phyloP scores from a whole-genome alignment of 140 eudicot species.

The Ambrosia hybrid region DNA sequence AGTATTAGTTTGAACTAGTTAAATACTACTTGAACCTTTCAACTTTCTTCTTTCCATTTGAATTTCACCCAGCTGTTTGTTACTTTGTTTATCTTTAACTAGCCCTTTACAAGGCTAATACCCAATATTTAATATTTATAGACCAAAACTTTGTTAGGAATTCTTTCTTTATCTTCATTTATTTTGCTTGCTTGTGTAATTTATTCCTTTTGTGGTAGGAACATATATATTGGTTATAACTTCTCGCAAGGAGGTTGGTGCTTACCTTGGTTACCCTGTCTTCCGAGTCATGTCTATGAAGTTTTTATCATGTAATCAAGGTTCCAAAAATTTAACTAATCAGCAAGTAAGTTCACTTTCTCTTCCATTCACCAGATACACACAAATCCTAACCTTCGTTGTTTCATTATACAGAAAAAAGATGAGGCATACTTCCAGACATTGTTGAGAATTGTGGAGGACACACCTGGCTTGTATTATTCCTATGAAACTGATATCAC shows the following conservation, averaged over 20 bases:
- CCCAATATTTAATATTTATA: no score
- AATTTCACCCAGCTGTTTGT: no score
- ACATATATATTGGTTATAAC: slow-evolving; percentile 76
- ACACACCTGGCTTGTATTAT: slow-evolving; percentile 97
- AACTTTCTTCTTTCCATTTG: no score
- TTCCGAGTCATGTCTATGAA: slow-evolving; percentile 83
- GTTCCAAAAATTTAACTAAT: slow-evolving; percentile 45
- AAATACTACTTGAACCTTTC: no score
- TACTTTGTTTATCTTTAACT: no score
- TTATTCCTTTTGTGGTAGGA: slow-evolving; percentile 45
- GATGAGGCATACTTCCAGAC: slow-evolving; percentile 88
- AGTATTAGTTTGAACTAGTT: no score
- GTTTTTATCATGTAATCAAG: slow-evolving; percentile 78
- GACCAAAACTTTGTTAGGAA: no score
- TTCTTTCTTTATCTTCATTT: not conserved
- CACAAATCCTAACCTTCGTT: slow-evolving; percentile 14
- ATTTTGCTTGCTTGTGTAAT: slow-evolving; percentile 13
- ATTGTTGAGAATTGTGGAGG: slow-evolving; percentile 79
- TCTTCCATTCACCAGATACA: slow-evolving; percentile 15
- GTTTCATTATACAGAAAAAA: slow-evolving; percentile 62
- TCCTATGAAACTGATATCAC: slow-evolving; percentile 96
- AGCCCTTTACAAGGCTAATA: no score
- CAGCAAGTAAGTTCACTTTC: slow-evolving; percentile 60
- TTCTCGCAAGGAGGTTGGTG: slow-evolving; percentile 77
- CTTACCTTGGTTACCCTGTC: slow-evolving; percentile 88